A percentile compares a stretch with the other conserved stretches of the same genome.
Evolutionary conservation across 257 asterid genomes (phyloP).

Genomic region (Solanum rostratum): DNA sequence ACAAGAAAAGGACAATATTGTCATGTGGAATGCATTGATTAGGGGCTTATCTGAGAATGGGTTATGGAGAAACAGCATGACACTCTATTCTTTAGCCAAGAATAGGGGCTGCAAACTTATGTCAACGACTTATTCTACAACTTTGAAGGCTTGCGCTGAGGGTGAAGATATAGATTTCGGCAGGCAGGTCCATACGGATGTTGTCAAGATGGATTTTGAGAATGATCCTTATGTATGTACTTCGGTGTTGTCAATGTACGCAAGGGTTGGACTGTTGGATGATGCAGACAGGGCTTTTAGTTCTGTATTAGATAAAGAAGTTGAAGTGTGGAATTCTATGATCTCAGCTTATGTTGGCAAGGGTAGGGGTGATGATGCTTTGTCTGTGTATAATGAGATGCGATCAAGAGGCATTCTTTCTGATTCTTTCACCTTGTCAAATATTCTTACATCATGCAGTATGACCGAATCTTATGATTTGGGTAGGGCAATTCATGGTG

Average conservation of each 20-base stretch:
- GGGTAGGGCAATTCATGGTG: slow-evolving; percentile 56
- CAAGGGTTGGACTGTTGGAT: slow-evolving; percentile 40
- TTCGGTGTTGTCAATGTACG: slow-evolving; percentile 63
- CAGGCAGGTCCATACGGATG: slow-evolving; percentile 59
- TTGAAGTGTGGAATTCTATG: slow-evolving; percentile 78
- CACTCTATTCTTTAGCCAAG: slow-evolving; percentile 38
- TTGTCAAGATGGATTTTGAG: slow-evolving; percentile 49
- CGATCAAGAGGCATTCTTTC: slow-evolving; percentile 22
- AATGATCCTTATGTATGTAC: slow-evolving; percentile 58
- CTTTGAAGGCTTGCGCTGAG: slow-evolving; percentile 52
- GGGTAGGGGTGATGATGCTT: slow-evolving; percentile 38
- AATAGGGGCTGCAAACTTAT: slow-evolving; percentile 29
- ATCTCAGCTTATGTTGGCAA: slow-evolving; percentile 65
- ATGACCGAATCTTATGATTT: slow-evolving; percentile 22
- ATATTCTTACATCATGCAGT: slow-evolving; percentile 45
- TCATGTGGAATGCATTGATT: slow-evolving; percentile 72
- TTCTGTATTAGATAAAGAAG: slow-evolving; percentile 24
- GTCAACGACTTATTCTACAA: slow-evolving; percentile 53
- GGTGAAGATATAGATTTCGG: slow-evolving; percentile 39
- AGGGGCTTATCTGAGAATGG: slow-evolving; percentile 55
- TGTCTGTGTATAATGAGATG: slow-evolving; percentile 37
- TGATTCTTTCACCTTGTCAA: slow-evolving; percentile 69
- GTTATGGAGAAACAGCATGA: slow-evolving; percentile 44
- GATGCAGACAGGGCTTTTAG: slow-evolving; percentile 40
- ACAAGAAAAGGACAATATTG: slow-evolving; percentile 27